Conservation (phyloP, 129 eudicot genomes). For the Apium graveolens region DNA sequence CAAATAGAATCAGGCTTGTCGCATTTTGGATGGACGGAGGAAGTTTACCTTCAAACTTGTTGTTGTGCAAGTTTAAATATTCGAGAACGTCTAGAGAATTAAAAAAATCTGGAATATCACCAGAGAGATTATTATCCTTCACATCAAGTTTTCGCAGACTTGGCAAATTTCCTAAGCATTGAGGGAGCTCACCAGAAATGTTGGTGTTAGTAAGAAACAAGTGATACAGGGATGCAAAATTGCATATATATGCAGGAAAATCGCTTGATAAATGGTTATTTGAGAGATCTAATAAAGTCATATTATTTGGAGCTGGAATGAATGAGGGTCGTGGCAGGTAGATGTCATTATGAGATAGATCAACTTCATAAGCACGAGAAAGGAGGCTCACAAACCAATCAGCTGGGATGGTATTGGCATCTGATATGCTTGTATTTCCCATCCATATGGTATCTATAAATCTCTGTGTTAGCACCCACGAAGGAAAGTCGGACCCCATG, state of each 20-base stretch:
- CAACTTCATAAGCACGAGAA: not conserved
- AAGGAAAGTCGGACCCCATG: not conserved
- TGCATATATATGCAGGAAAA: not conserved
- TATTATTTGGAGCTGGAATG: not conserved
- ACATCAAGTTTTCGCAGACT: not conserved
- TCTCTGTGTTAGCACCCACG: conserved; percentile 6
- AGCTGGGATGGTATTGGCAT: conserved; percentile 10
- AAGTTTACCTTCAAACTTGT: not conserved
- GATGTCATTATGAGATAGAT: not conserved
- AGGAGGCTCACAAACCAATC: conserved; percentile 3
- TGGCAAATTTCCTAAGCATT: conserved; percentile 1
- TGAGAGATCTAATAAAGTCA: not conserved
- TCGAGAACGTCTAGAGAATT: not conserved
- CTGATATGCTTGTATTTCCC: not conserved
- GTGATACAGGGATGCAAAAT: not conserved
- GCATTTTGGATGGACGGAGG: not conserved
- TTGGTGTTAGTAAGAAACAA: not conserved
- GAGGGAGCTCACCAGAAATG: not conserved
- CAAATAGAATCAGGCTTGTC: not conserved
- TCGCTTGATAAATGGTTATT: not conserved
- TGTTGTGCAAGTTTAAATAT: not conserved
- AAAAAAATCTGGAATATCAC: conserved; percentile 7
- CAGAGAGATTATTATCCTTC: not conserved
- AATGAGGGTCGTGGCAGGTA: not conserved
- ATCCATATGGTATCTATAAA: not conserved